Evolutionary conservation across 768 basidiomycete genomes (phyloP), one percentile per base, ranked within the genome.

Genomic region (Symmetrospora coprosmae): DNA sequence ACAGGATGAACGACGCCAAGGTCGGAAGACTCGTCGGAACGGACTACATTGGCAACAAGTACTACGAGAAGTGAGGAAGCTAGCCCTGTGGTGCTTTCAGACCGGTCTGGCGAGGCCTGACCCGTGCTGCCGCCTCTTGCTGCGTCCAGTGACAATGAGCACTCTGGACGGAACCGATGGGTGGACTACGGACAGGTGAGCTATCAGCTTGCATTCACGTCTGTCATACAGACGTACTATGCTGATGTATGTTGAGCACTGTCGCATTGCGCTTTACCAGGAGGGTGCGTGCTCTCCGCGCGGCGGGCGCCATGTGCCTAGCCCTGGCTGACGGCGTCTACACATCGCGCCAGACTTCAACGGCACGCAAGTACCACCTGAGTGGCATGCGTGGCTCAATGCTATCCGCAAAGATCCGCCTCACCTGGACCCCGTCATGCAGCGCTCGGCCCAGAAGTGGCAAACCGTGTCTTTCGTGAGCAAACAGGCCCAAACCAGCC

Each of bases 1-100:
- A 48, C 4, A 21, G 27, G n/a, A 47, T 50, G 31, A 23, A 30
- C 50, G 59, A 60, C 33, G n/a, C 48, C 4, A 60, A 60, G 28
- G 35, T 34, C 13, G 59, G 59, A 5, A 35, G 3, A 37, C 49
- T 60, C 5, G 59, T 60, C 13, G 59, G 59, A 30, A 60, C 59
- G 5, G 59, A 60, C 39, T 38, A 41, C 71, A 88, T 92, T 72
- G 92, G 90, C 41, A 96, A 96, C 79, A 79, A 79, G 63, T 97
- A 91, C 74, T 97, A 79, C 67, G 88, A 97, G 78, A 94, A 97
- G n/a, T n/a, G n/a, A n/a, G n/a, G n/a, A n/a, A n/a, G n/a, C n/a
- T n/a, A n/a, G n/a, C n/a, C n/a, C 74, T 71, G 82, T 72, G 86
- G 23, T 4, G 9, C 17, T 9, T 7, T 38, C 8, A 47, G 28